phyloP scores from a whole-genome alignment of 108 stramenopile species.

The Nannochloropsis oceanica region DNA sequence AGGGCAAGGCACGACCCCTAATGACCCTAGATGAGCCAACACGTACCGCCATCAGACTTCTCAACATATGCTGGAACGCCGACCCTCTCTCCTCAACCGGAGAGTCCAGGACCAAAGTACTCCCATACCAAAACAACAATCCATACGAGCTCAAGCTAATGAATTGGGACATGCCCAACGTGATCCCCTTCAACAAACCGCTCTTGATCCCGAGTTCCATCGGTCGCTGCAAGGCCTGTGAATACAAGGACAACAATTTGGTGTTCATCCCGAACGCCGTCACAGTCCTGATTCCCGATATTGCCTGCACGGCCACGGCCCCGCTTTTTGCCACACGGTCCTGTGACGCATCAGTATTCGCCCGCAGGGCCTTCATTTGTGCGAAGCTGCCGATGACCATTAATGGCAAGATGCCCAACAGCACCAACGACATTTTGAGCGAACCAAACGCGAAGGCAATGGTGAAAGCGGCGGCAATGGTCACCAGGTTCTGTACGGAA shows the following conservation, averaged over 20 bases:
- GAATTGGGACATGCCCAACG: slow-evolving; percentile 16
- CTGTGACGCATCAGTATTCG: not conserved
- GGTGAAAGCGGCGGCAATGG: slow-evolving; percentile 28
- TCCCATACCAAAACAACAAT: slow-evolving; percentile 24
- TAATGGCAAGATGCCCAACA: slow-evolving; percentile 46
- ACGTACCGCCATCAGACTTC: slow-evolving; percentile 21
- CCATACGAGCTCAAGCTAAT: slow-evolving; percentile 17
- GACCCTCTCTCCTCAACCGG: slow-evolving; percentile 3
- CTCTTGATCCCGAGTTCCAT: slow-evolving; percentile 6
- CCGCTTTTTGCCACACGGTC: not conserved
- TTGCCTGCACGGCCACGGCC: slow-evolving; percentile 39
- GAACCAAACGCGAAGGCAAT: slow-evolving; percentile 41
- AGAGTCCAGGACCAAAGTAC: slow-evolving; percentile 3
- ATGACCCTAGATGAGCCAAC: not conserved
- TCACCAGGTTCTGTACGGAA: slow-evolving; percentile 8
- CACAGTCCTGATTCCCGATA: slow-evolving; percentile 47
- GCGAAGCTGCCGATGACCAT: slow-evolving; percentile 25
- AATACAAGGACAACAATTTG: slow-evolving; percentile 29
- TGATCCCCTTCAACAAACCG: slow-evolving; percentile 14
- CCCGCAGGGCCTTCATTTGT: not conserved
- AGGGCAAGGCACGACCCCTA: not conserved
- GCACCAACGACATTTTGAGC: slow-evolving; percentile 39
- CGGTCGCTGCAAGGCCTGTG: slow-evolving; percentile 23
- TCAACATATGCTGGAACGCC: slow-evolving; percentile 12
- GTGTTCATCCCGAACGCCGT: slow-evolving; percentile 40